Evolutionary conservation across 2,329 filamentous ascomycete genomes (phyloP).

Genomic region (Colletotrichum orchidophilum): DNA sequence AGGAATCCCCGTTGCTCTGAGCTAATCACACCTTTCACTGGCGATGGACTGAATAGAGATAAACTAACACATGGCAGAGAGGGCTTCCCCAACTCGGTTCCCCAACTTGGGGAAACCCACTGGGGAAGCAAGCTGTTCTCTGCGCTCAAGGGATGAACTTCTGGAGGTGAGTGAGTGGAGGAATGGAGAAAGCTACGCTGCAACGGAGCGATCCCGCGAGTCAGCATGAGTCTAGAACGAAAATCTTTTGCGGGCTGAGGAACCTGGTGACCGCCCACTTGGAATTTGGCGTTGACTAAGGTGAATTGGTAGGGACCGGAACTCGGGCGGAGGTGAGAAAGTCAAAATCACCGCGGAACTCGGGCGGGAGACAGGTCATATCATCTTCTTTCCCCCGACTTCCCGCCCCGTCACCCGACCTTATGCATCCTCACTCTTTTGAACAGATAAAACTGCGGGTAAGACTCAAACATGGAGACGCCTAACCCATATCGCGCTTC

Average conservation of each 20-base stretch:
- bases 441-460: neutral
- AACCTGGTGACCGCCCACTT: neutral
- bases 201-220: neutral
- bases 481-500: slow-evolving; percentile 9
- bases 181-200: neutral
- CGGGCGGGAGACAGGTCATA: slow-evolving; percentile 7
- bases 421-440: slow-evolving; percentile 6
- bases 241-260: neutral
- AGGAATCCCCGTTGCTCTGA: neutral
- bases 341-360: slow-evolving; percentile 12
- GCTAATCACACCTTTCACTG: slow-evolving; percentile 1
- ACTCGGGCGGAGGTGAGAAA: slow-evolving; percentile 14
- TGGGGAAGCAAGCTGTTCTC: slow-evolving; percentile 6
- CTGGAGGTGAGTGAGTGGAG: neutral
- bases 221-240: slow-evolving; percentile 15
- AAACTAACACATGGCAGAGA: slow-evolving; percentile 13
- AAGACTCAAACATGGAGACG: slow-evolving; percentile 14
- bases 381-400: slow-evolving; percentile 18
- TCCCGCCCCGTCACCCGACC: slow-evolving; percentile 14
- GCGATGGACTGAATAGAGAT: slow-evolving; percentile 2
- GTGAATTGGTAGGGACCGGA: neutral
- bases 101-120: slow-evolving; percentile 9
- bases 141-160: neutral
- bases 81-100: slow-evolving; percentile 18
- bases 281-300: slow-evolving; percentile 2